Conservation (phyloP, 352 stramenopile species). For the Phytophthora nicotianae region DNA sequence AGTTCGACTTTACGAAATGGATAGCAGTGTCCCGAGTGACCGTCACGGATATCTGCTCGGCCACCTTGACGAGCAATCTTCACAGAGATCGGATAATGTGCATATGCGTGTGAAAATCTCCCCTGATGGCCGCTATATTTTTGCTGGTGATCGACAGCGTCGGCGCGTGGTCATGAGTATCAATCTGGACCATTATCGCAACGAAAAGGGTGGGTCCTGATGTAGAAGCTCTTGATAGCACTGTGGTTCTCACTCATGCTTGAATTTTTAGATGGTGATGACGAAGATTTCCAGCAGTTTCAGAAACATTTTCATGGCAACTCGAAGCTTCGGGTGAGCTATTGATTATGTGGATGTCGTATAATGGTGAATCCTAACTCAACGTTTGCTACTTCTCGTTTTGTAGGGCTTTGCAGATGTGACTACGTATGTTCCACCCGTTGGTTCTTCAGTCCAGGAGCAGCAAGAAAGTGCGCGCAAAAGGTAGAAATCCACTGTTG, state of each 20-base stretch:
- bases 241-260: neutral
- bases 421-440: constrained; percentile 44
- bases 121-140: constrained; percentile 77
- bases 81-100: constrained; percentile 47
- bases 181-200: constrained; percentile 80
- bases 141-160: constrained; percentile 75
- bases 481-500: constrained; percentile 18
- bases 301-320: constrained; percentile 77
- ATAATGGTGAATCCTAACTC: constrained; percentile 1
- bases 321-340: constrained; percentile 58
- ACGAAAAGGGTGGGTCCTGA: constrained; percentile 68
- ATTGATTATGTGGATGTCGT: neutral
- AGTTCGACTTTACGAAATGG: constrained; percentile 83
- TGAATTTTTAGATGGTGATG: constrained; percentile 58
- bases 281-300: constrained; percentile 82
- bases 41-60: constrained; percentile 80
- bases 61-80: constrained; percentile 81
- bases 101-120: constrained; percentile 83
- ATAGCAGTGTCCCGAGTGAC: constrained; percentile 83
- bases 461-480: constrained; percentile 11
- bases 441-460: neutral
- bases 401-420: constrained; percentile 79
- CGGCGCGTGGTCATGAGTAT: constrained; percentile 83
- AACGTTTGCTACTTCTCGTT: constrained; percentile 10
- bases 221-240: neutral